Evolutionary conservation across 305 asterid species (phyloP).

Genomic region (Striga hermonthica): DNA sequence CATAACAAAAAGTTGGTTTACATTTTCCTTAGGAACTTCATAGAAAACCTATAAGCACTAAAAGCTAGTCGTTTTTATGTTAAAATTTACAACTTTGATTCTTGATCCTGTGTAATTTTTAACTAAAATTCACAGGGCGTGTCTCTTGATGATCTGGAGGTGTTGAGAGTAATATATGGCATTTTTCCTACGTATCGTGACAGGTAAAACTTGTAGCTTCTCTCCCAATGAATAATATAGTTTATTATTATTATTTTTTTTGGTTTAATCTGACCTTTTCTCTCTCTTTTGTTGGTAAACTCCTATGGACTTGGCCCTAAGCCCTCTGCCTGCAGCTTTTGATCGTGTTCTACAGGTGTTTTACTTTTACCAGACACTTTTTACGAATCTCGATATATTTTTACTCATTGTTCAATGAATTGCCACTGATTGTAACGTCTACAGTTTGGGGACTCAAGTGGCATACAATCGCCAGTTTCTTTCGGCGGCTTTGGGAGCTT

Average conservation of each 20-base stretch:
- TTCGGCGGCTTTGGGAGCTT: slow-evolving; percentile 99
- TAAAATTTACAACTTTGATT: neutral
- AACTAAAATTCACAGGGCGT: slow-evolving; percentile 47
- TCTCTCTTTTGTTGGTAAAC: slow-evolving; percentile 24
- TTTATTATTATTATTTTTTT: neutral
- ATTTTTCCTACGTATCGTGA: slow-evolving; percentile 91
- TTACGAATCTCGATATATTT: slow-evolving; percentile 28
- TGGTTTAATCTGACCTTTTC: slow-evolving; percentile 24
- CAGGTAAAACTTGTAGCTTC: slow-evolving; percentile 47
- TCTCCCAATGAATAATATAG: neutral
- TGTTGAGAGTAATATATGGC: slow-evolving; percentile 83
- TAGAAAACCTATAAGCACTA: neutral
- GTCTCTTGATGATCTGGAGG: slow-evolving; percentile 60
- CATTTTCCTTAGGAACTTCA: too few species aligned
- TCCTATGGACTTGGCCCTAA: slow-evolving; percentile 32
- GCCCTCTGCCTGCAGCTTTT: slow-evolving; percentile 88
- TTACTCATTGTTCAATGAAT: slow-evolving; percentile 28
- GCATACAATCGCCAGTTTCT: slow-evolving; percentile 96
- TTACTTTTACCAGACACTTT: slow-evolving; percentile 20
- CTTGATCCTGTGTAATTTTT: slow-evolving; percentile 15
- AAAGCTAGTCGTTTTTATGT: neutral
- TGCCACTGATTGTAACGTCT: slow-evolving; percentile 35
- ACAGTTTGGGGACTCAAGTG: slow-evolving; percentile 98
- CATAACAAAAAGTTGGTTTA: neutral
- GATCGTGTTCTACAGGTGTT: slow-evolving; percentile 84